Evolutionary conservation across 192 early-diverging fungal species (phyloP), one percentile per base, ranked within the genome.

Genomic region (Podila minutissima): DNA sequence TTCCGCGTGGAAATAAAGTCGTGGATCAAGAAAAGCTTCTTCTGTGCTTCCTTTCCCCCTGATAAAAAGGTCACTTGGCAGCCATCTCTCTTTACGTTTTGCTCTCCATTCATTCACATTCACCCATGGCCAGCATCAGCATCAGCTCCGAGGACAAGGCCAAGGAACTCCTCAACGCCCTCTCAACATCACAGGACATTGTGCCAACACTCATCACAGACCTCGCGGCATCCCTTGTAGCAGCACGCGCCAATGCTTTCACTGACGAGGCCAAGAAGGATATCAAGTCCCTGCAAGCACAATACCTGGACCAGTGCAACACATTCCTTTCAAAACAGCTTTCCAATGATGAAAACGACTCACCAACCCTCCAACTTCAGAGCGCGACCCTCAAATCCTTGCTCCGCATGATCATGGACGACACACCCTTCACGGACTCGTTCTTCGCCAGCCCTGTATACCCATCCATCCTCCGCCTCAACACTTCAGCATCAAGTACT

Each of bases 341-440:
- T 31, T 15, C 59, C 6, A 60, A 33, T 3, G 69, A 62, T 5
- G 71, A 66, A 15, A 61, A 26, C 7, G 58, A 38, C 9, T 53
- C 41, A 8, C 46, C 57, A 38, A 19, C 62, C n/a, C 7, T 62
- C 13, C 62, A 73, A 64, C 24, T 69, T 35, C 65, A 72, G 20
- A 62, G 60, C n/a, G 29, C 67, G 15, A 26, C 73, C 19, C 60
- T 81, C 61, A 81, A 81, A 35, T 62, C 66, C 0, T 57, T 81
- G 0, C 66, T 81, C 20, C 70, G 77, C n/a, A 69, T 81, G 61
- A 67, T 69, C 57, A 69, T 81, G 66, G 72, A 81, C 57, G 77
- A 81, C 41, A 19, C 22, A 3, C 62, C 66, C n/a, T 81, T 81
- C 51, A 66, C 35, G 1, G 71, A 81, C 3, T 62, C 71, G 13